Evolutionary conservation across 768 basidiomycete species (phyloP), one percentile per base, ranked within the genome.

Genomic region (Hericium coralloides): DNA sequence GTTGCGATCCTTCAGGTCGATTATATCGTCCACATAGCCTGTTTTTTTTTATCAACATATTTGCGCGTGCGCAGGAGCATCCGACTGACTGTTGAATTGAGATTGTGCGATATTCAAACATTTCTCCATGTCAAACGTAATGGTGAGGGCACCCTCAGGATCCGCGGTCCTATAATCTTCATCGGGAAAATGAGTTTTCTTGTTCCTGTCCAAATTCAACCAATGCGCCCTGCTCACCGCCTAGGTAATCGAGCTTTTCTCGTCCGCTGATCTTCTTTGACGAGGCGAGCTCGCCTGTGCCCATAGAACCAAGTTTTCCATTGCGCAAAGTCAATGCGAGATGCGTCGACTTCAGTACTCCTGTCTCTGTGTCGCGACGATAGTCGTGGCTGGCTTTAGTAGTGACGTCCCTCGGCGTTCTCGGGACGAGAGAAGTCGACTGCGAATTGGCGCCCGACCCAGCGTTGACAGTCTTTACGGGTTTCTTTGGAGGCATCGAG

Each of bases 241-340:
- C 87, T 31, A 91, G 72, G 23, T 91, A 76, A 67, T 89, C 87
- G 31, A 92, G 74, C 65, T 91, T 91, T 69, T 91, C 89, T 64
- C 86, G 78, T 1, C 90, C 90, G 51, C 78, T 83, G 60, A 89
- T 79, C 65, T 77, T 86, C 23, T 72, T 78, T 54, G 75, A 73
- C 49, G 79, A 68, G 49, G 83, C 67, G 48, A 89, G 18, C 69
- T 89, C 87, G 17, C 87, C 87, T 5, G 82, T 81, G 43, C 89
- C 88, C 54, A 76, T 77, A 26, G 85, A 76, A 12, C 87, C 89
- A 69, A 85, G 70, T 65, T 89, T 90, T 43, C 84, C 85, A 64
- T 89, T 86, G 60, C 89, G 80, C 60, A 91, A 70, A 55, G 89
- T 68, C 55, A 91, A 76, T 25, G 89, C 89, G 45, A 84, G 82